Base-by-base conservation (phyloP, 345 rosid species). In the Gossypium rotundifolium region DNA sequence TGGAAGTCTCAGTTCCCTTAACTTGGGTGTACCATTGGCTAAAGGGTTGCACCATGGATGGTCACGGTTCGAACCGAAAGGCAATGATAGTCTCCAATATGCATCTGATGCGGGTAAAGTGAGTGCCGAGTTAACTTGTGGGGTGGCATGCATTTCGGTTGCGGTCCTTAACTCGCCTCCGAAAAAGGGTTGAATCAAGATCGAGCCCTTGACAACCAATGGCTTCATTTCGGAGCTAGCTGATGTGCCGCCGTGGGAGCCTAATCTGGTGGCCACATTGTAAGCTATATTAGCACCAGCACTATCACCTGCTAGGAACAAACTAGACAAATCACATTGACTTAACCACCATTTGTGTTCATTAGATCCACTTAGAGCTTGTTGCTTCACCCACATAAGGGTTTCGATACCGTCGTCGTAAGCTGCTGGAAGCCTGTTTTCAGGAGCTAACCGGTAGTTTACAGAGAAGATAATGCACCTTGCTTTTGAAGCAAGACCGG, bases 31-130 rank as follows among this genome's bases (percentile, higher is more conserved):
- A 49, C 67, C 73, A 66, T 74, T 75, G 65, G 46, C 77, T 1
- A 77, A 61, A 67, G 91, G 97, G 73, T 94, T 94, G 77, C 97
- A 90, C 93, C 94, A 92, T 22, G 85, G 92, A 82, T 94, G 97
- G 73, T 94, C 93, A 20, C 93, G 84, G 59, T 75, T 85, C n/a
- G 83, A 76, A 18, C 92, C 96, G 3, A 79, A 33, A 25, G 97
- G 98, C 45, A 92, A 76, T 2, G 97, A 88, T 11, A 92, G 61
- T 22, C 96, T 86, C 98, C 98, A 94, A 58, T 89, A 94, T 0
- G 93, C 72, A 77, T 94, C 96, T 0, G 92, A 89, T 57, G 86
- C 83, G 1, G 87, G 71, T 54, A 90, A 82, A 70, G 85, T 88
- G 27, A 94, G 81, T 0, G 90, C 91, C 0, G 97, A 90, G 11